phyloP scores from a whole-genome alignment of 108 stramenopile genomes.

The Discostella stelligeroides region DNA sequence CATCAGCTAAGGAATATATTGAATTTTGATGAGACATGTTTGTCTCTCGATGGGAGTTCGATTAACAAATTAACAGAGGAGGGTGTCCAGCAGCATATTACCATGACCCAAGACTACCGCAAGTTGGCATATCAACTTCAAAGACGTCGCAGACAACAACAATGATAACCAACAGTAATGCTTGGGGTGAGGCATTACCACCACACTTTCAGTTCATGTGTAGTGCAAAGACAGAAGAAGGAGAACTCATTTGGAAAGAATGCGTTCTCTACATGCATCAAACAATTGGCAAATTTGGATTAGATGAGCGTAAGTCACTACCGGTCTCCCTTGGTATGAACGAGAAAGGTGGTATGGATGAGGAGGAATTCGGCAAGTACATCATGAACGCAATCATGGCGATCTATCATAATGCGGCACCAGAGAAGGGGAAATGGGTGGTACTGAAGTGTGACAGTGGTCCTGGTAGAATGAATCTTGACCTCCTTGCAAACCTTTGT shows the following conservation, averaged over 20 bases:
- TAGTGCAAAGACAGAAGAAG: background rate
- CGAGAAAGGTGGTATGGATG: no score
- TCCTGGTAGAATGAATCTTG: conserved; percentile 7
- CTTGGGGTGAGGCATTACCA: background rate
- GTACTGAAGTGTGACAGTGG: conserved; percentile 24
- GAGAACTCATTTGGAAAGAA: background rate
- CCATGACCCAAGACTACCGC: background rate
- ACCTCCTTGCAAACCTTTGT: conserved; percentile 2
- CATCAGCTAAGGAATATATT: background rate
- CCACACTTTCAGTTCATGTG: background rate
- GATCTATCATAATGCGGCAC: conserved; percentile 8
- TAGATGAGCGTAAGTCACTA: no score
- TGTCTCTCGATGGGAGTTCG: no score
- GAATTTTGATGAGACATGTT: no score
- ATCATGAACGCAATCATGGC: conserved; percentile 8
- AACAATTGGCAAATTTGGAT: background rate
- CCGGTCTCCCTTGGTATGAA: no score
- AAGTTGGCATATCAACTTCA: background rate
- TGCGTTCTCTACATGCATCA: background rate
- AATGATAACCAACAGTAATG: conserved; percentile 2
- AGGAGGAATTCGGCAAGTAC: no score
- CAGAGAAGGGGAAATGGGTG: no score
- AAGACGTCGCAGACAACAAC: background rate
- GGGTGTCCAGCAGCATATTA: background rate
- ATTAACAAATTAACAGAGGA: background rate